Percentiles rank a stretch among this genome's conserved stretches.
phyloP scores from a whole-genome alignment of 2,329 filamentous ascomycete genomes.

The Didymella exigua region DNA sequence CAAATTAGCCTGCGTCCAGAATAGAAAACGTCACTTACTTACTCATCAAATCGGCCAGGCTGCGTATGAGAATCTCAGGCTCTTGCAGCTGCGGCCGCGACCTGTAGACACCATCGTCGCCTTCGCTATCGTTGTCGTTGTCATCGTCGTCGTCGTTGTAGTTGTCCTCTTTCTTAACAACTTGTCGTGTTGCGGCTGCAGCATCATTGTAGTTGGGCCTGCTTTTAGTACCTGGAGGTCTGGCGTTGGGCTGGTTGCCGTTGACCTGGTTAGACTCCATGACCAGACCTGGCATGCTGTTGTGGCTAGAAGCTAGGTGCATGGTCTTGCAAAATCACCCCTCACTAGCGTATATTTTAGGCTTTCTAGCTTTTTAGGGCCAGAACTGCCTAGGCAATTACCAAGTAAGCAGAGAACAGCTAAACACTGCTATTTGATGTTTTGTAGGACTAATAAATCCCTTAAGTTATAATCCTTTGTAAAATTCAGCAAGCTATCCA shows the following conservation, averaged over 20 bases:
- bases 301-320: background rate
- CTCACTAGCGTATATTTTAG: background rate
- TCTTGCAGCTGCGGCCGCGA: constrained; percentile 31
- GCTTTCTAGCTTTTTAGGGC: background rate
- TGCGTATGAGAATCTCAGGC: constrained; percentile 26
- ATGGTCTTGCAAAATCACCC: background rate
- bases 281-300: constrained; percentile 16
- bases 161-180: constrained; percentile 24
- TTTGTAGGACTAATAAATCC: background rate
- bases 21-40: background rate
- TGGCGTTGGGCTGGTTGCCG: no score
- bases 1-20: background rate
- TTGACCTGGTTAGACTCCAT: constrained; percentile 18
- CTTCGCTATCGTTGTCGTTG: constrained; percentile 15
- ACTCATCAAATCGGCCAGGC: constrained; percentile 35
- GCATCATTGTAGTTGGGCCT: background rate
- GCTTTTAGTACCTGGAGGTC: background rate
- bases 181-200: background rate
- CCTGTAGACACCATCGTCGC: constrained; percentile 24
- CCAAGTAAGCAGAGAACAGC: background rate
- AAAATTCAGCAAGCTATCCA: background rate
- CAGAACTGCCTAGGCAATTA: no score
- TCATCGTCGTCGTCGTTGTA: constrained; percentile 20
- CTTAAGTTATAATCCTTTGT: background rate
- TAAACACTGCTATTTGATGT: background rate